These are phyloP conservation scores for Chalciporus sphaerocephalus DNA, from an alignment of 768 basidiomycete genomes.

Conservation along the genomic window DNA sequence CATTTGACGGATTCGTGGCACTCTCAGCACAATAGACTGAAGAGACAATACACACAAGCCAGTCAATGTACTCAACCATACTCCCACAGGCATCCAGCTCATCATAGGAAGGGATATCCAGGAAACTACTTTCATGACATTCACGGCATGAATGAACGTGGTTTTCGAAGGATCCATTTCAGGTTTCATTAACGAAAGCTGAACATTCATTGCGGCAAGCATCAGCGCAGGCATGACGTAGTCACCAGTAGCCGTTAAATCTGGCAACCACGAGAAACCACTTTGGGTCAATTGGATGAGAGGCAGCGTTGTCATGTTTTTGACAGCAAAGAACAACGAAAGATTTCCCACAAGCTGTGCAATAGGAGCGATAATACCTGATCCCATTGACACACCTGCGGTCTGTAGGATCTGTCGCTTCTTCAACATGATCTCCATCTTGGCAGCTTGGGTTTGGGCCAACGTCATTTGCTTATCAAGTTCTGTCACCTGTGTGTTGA, in stretches of 20 bases:
- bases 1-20: slow-evolving; percentile 37
- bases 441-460: slow-evolving; percentile 36
- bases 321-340: slow-evolving; percentile 79
- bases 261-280: slow-evolving; percentile 67
- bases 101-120: slow-evolving; percentile 50
- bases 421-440: slow-evolving; percentile 43
- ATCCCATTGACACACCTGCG: slow-evolving; percentile 58
- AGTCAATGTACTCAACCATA: slow-evolving; percentile 54
- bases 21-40: slow-evolving; percentile 46
- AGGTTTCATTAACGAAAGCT: slow-evolving; percentile 55
- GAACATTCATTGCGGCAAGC: slow-evolving; percentile 59
- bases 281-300: slow-evolving; percentile 72
- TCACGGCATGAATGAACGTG: slow-evolving; percentile 64
- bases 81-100: slow-evolving; percentile 59
- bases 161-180: slow-evolving; percentile 51
- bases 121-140: slow-evolving; percentile 57
- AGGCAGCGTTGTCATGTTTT: slow-evolving; percentile 64
- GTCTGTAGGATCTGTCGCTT: slow-evolving; percentile 54
- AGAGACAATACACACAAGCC: slow-evolving; percentile 43
- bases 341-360: slow-evolving; percentile 75
- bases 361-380: slow-evolving; percentile 52
- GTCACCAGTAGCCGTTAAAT: slow-evolving; percentile 79
- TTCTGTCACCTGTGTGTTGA: slow-evolving; percentile 48
- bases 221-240: slow-evolving; percentile 63
- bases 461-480: slow-evolving; percentile 42